Conservation (phyloP, 2,329 filamentous ascomycete species). For the Kalmusia sp. region DNA sequence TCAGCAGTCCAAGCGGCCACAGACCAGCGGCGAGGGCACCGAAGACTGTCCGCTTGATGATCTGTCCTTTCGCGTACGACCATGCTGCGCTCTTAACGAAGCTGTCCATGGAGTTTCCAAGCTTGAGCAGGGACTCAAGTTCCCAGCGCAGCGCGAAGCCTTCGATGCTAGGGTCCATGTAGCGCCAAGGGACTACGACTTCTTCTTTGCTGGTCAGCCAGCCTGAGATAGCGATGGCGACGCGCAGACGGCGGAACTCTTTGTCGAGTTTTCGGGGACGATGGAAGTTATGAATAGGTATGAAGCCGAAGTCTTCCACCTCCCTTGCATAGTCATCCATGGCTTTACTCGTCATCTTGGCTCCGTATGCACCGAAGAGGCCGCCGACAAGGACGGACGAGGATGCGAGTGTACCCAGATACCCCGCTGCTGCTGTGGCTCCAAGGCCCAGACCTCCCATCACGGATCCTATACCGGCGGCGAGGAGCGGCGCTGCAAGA, state of each 20-base stretch:
- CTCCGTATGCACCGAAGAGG: conserved; percentile 90
- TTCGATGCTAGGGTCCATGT: conserved; percentile 75
- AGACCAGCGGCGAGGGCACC: conserved; percentile 55
- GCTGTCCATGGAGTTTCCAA: conserved; percentile 79
- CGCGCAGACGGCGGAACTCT: conserved; percentile 64
- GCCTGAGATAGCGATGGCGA: conserved; percentile 84
- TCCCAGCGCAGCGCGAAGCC: conserved; percentile 88
- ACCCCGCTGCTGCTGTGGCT: conserved; percentile 74
- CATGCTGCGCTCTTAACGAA: conserved; percentile 84
- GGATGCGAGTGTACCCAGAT: conserved; percentile 81
- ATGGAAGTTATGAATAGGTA: conserved; percentile 65
- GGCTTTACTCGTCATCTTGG: conserved; percentile 81
- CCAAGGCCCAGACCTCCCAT: conserved; percentile 80
- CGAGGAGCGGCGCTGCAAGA: conserved; percentile 77
- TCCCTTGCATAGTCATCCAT: conserved; percentile 88
- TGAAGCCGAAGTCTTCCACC: conserved; percentile 86
- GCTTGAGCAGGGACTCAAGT: conserved; percentile 74
- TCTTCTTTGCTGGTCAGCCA: conserved; percentile 79
- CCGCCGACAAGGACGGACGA: conserved; percentile 81
- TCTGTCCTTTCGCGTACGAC: conserved; percentile 74
- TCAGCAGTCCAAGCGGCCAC: conserved; percentile 57
- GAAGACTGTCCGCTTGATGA: conserved; percentile 68
- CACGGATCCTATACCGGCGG: conserved; percentile 79
- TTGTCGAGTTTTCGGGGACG: conserved; percentile 59
- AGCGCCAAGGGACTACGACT: conserved; percentile 78